Evolutionary conservation across 257 asterid genomes (phyloP).

Genomic region (Solanum ahanhuiri): DNA sequence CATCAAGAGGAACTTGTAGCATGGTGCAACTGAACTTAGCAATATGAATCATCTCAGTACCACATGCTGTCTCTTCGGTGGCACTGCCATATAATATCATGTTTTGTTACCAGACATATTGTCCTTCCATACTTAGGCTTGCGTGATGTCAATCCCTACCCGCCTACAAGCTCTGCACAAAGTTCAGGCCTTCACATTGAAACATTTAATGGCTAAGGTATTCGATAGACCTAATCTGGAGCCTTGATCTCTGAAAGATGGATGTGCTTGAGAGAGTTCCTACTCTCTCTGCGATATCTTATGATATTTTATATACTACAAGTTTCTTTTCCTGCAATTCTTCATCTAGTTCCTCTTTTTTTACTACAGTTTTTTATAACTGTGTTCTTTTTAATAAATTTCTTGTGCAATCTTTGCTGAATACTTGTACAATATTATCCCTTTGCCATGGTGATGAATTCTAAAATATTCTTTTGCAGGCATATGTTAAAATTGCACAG

Average conservation of each 20-base stretch:
- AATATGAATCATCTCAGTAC: not conserved
- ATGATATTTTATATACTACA: not conserved
- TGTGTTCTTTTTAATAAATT: not conserved
- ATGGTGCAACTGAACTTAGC: not conserved
- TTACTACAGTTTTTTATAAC: not conserved
- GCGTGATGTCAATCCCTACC: not conserved
- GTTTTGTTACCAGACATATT: not conserved
- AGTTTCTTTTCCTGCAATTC: not conserved
- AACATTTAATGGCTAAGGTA: not conserved
- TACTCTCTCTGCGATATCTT: not conserved
- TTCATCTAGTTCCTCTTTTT: not conserved
- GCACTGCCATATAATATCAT: not conserved
- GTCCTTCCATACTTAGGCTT: not conserved
- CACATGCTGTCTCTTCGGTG: not conserved
- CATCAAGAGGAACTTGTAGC: not conserved
- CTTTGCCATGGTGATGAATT: not conserved
- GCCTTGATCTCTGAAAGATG: not conserved
- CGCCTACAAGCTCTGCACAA: not conserved
- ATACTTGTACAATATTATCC: not conserved
- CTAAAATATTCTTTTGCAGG: slow-evolving; percentile 38
- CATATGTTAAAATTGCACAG: slow-evolving; percentile 94
- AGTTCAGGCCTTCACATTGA: not conserved
- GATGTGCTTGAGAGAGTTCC: not conserved
- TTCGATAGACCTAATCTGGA: not conserved
- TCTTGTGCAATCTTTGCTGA: not conserved